phyloP scores from a whole-genome alignment of 2,329 filamentous ascomycete genomes.

The Fusarium brachygibbosum region DNA sequence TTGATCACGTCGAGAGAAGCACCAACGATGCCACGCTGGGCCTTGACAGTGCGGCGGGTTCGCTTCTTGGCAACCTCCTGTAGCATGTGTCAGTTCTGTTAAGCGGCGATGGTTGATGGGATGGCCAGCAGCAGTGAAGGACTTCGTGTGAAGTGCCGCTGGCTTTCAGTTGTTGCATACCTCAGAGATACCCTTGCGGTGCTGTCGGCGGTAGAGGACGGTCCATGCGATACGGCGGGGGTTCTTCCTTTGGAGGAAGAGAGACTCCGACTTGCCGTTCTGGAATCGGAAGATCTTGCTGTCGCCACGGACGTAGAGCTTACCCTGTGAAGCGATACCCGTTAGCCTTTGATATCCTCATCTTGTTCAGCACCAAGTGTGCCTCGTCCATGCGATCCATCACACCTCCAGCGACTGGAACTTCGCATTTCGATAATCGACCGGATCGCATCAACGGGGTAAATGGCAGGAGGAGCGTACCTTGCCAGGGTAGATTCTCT shows the following conservation, averaged over 20 bases:
- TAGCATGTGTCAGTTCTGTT: slow-evolving; percentile 60
- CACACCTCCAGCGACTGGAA: slow-evolving; percentile 23
- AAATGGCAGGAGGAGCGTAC: slow-evolving; percentile 59
- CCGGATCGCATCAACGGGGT: slow-evolving; percentile 42
- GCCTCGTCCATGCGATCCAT: slow-evolving; percentile 32
- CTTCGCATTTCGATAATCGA: slow-evolving; percentile 42
- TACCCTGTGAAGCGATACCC: slow-evolving; percentile 75
- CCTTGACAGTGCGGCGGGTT: slow-evolving; percentile 96
- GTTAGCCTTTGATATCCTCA: slow-evolving; percentile 49
- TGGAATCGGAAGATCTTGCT: slow-evolving; percentile 99
- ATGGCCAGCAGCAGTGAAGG: not conserved
- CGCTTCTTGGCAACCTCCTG: slow-evolving; percentile 99
- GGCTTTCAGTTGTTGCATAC: slow-evolving; percentile 69
- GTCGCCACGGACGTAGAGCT: slow-evolving; percentile 99
- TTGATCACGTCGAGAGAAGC: slow-evolving; percentile 99
- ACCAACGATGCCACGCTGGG: slow-evolving; percentile 98
- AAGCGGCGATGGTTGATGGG: not conserved
- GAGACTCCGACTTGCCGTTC: slow-evolving; percentile 99
- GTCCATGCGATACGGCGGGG: slow-evolving; percentile 99
- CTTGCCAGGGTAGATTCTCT: slow-evolving; percentile 77
- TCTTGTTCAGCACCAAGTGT: slow-evolving; percentile 23
- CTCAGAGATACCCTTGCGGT: slow-evolving; percentile 99
- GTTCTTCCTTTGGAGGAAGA: slow-evolving; percentile 99
- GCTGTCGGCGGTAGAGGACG: slow-evolving; percentile 96
- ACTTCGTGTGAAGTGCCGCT: not conserved